phyloP scores from a whole-genome alignment of 768 basidiomycete genomes.

The Hericium alpestre region DNA sequence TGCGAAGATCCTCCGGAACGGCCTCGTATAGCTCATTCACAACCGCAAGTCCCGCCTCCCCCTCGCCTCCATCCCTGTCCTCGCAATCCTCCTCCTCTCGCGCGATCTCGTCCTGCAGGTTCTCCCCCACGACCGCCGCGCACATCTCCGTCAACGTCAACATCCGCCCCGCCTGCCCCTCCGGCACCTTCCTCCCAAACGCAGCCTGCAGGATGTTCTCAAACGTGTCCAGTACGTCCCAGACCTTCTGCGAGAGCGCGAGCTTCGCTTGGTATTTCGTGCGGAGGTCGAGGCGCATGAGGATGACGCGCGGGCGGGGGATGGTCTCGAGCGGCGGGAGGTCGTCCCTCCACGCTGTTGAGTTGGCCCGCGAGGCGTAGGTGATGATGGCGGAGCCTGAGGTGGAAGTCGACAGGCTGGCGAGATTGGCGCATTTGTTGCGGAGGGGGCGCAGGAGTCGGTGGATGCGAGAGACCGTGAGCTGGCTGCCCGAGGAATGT shows the following conservation, averaged over 20 bases:
- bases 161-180: conserved; percentile 8
- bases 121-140: conserved; percentile 34
- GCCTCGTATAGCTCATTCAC: conserved; percentile 37
- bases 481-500: not conserved
- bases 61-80: conserved; percentile 15
- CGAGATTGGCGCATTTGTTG: conserved; percentile 32
- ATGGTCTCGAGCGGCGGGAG: conserved; percentile 29
- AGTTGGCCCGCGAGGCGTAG: conserved; percentile 5
- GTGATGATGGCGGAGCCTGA: conserved; percentile 12
- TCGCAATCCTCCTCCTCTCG: conserved; percentile 16
- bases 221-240: conserved; percentile 48
- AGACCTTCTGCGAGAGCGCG: conserved; percentile 36
- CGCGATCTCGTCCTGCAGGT: conserved; percentile 25
- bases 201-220: conserved; percentile 36
- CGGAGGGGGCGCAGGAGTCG: conserved; percentile 39
- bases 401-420: conserved; percentile 16
- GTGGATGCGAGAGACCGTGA: conserved; percentile 31
- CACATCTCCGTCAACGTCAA: conserved; percentile 37
- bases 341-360: not conserved
- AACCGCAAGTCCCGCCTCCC: conserved; percentile 17
- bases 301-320: conserved; percentile 25
- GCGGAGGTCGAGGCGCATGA: conserved; percentile 24
- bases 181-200: conserved; percentile 4
- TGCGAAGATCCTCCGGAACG: conserved; percentile 41
- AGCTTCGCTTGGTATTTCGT: conserved; percentile 24